These are phyloP conservation scores for Phialocephala sp. DNA, from an alignment of 2,329 filamentous ascomycete genomes.

Conservation along the genomic window DNA sequence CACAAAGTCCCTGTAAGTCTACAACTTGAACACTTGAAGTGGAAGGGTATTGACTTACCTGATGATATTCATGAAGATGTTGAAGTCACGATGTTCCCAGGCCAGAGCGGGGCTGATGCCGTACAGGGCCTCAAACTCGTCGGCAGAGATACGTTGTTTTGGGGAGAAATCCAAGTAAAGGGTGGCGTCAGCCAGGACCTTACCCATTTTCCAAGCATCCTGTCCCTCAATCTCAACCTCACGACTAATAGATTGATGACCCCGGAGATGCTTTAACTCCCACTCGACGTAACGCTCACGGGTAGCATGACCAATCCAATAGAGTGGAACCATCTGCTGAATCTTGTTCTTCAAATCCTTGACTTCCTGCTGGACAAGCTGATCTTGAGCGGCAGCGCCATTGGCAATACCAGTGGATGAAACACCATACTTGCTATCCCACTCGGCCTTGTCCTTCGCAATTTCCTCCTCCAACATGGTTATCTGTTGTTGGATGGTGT, in stretches of 20 bases:
- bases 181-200: conserved; percentile 18
- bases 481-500: background rate
- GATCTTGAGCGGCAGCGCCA: background rate
- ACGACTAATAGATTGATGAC: background rate
- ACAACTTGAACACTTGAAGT: background rate
- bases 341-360: conserved; percentile 4
- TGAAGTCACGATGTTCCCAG: conserved; percentile 21
- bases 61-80: conserved; percentile 20
- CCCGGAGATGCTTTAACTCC: background rate
- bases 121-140: conserved; percentile 15
- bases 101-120: conserved; percentile 12
- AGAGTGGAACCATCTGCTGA: conserved; percentile 18
- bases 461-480: background rate
- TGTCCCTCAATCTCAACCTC: conserved; percentile 8
- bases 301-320: conserved; percentile 13
- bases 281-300: conserved; percentile 12
- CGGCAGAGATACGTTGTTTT: background rate
- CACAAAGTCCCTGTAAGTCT: background rate
- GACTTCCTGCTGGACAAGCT: background rate
- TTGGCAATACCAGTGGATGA: background rate
- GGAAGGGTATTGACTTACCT: background rate
- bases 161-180: conserved; percentile 13
- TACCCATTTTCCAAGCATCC: background rate
- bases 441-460: background rate
- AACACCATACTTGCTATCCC: background rate